These are phyloP conservation scores for Didymella glomerata DNA, from an alignment of 2,329 filamentous ascomycete species.

Conservation along the genomic window DNA sequence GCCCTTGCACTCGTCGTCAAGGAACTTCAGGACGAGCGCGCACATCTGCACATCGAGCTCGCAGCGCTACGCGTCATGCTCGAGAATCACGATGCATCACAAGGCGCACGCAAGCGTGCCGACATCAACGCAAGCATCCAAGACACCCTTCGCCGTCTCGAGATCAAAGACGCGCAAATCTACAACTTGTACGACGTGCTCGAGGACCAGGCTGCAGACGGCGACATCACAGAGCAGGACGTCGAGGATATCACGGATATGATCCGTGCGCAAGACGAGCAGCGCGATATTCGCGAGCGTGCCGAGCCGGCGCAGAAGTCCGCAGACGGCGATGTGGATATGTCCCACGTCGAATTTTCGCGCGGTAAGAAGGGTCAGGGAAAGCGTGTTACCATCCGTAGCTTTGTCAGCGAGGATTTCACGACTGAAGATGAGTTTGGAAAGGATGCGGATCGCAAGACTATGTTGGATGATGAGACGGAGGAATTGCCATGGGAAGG, in stretches of 20 bases:
- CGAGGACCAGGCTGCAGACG: constrained; percentile 73
- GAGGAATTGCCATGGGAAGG: constrained; percentile 53
- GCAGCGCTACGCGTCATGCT: constrained; percentile 66
- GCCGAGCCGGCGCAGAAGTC: background rate
- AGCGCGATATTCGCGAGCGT: background rate
- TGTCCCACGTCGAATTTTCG: constrained; percentile 37
- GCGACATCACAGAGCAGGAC: constrained; percentile 56
- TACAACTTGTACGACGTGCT: constrained; percentile 85
- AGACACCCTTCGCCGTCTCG: constrained; percentile 68
- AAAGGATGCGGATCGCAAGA: constrained; percentile 13
- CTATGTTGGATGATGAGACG: constrained; percentile 34
- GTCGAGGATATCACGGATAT: constrained; percentile 60
- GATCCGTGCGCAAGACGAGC: constrained; percentile 51
- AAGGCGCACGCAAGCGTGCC: constrained; percentile 71
- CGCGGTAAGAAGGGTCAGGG: constrained; percentile 41
- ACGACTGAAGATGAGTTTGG: constrained; percentile 36
- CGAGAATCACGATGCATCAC: constrained; percentile 66
- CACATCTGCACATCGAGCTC: constrained; percentile 77
- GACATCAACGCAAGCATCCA: constrained; percentile 68
- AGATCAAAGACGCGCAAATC: constrained; percentile 79
- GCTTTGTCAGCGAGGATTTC: constrained; percentile 44
- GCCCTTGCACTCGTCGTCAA: constrained; percentile 87
- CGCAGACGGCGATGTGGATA: constrained; percentile 10
- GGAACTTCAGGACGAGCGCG: constrained; percentile 79
- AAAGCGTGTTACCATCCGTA: constrained; percentile 51